Evolutionary conservation across 495 filamentous ascomycete genomes (phyloP).

Genomic region (Massariosphaeria phaeospora): DNA sequence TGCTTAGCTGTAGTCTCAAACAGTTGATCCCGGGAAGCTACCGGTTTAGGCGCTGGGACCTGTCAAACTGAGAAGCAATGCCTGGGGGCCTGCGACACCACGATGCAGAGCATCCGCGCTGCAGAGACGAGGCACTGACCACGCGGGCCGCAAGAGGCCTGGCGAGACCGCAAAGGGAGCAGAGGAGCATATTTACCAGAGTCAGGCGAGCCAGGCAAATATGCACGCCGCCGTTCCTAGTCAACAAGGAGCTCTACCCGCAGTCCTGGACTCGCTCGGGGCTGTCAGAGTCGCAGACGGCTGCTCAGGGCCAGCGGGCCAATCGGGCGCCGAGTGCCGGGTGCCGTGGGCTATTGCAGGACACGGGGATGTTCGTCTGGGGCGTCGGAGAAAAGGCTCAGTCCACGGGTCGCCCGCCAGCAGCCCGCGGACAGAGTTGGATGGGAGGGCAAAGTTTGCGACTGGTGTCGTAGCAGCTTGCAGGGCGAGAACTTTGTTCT

Average conservation of each 20-base stretch:
- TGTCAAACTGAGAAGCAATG: conserved; percentile 28
- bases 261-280: conserved; percentile 15
- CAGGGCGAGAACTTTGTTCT: conserved; percentile 32
- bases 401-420: conserved; percentile 11
- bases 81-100: conserved; percentile 13
- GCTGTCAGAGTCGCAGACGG: neutral
- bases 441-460: conserved; percentile 30
- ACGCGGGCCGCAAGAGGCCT: conserved; percentile 1
- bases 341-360: too few relatives aligned
- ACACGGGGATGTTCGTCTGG: too few relatives aligned
- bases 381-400: conserved; percentile 15
- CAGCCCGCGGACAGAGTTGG: conserved; percentile 16
- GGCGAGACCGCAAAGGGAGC: conserved; percentile 1
- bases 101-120: conserved; percentile 16
- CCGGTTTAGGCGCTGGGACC: conserved; percentile 30
- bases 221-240: conserved; percentile 31
- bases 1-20: conserved; percentile 31
- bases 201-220: conserved; percentile 23
- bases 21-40: conserved; percentile 29
- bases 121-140: conserved; percentile 6
- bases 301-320: conserved; percentile 3
- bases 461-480: conserved; percentile 30
- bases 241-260: conserved; percentile 22
- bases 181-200: conserved; percentile 6
- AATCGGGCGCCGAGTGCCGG: conserved; percentile 22